A percentile compares a stretch with the other conserved stretches of the same genome.
Evolutionary conservation across 2,329 filamentous ascomycete genomes (phyloP).

Genomic region (Aspergillus carbonarius): DNA sequence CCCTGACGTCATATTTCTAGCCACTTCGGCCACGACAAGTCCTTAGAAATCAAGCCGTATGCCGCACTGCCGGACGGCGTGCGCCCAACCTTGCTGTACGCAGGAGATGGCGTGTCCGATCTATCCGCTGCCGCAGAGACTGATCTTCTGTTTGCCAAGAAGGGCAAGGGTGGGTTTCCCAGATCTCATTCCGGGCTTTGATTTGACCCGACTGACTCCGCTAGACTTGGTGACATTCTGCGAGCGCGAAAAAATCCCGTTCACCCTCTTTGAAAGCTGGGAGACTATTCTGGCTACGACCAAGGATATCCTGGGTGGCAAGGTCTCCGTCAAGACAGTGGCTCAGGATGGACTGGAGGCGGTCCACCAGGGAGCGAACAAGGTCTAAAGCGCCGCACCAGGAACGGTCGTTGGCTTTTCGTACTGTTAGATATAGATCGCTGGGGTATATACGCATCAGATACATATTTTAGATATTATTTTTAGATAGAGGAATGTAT

Average conservation of each 20-base stretch:
- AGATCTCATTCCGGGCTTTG: not conserved
- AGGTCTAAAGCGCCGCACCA: not conserved
- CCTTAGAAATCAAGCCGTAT: conserved; percentile 84
- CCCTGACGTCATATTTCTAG: conserved; percentile 41
- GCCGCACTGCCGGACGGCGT: conserved; percentile 61
- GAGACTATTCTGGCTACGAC: conserved; percentile 72
- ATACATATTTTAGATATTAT: not conserved
- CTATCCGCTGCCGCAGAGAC: conserved; percentile 90
- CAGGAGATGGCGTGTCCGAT: conserved; percentile 91
- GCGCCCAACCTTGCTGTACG: conserved; percentile 86
- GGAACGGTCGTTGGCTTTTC: not conserved
- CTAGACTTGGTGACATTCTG: conserved; percentile 85
- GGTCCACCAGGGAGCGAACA: not conserved
- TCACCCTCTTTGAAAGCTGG: conserved; percentile 85
- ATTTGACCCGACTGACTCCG: conserved; percentile 12
- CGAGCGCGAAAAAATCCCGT: conserved; percentile 78
- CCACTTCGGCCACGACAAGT: conserved; percentile 96
- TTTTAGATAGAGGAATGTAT: not conserved
- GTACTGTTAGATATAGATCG: conserved; percentile 6
- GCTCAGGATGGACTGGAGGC: conserved; percentile 50
- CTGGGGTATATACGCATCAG: not conserved
- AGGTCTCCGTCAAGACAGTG: conserved; percentile 68
- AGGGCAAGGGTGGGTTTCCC: conserved; percentile 67
- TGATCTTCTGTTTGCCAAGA: conserved; percentile 90
- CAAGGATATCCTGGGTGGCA: conserved; percentile 73